Base-by-base conservation (phyloP, 1,284 basidiomycete species). In the Cryptococcus sp. region DNA sequence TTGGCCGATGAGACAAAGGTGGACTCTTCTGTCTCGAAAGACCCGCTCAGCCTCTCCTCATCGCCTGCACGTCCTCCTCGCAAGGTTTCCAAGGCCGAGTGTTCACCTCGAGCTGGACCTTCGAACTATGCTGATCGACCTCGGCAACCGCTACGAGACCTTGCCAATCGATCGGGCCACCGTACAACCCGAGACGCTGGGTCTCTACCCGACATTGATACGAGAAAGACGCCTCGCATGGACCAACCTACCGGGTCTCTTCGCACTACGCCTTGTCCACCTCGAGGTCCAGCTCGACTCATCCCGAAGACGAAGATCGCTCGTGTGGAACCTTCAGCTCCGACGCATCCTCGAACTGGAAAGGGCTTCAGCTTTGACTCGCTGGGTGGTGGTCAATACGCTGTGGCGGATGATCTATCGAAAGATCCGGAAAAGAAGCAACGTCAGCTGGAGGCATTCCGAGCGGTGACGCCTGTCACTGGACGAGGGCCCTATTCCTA, bases 381-480 rank as follows among this genome's bases (percentile, higher is more conserved):
- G 28, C 25, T 39, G 18, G 53, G 43, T 16, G 45, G 43, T 40
- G 54, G 51, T 16, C 26, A 33, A 18, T 56, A 53, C 43, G 51
- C 51, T 11, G 41, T 44, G 5, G 37, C 50, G 5, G 46, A 41
- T 2, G 31, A 43, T 7, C 22, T 35, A 19, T 38, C 48, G 16
- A 38, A 14, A 5, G 43, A 50, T 37, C 46, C 44, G 23, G 47
- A 58, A 32, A 61, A 64, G 35, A 35, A 53, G 43, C 54, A 60
- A 23, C 57, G 54, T 34, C 59, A 63, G 21, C 53, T 60, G 16
- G 47, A 49, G 23, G 48, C 53, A n/a, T 62, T 69, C 53, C 56
- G 54, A 31, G 57, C 53, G 31, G 62, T 69, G 1, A 45, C 45
- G 23, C 60, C 64, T 0, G 53, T 52, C 4, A 55, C 50, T 5